These are phyloP conservation scores for Cercospora sojina DNA, from an alignment of 2,329 filamentous ascomycete genomes.

Conservation along the genomic window DNA sequence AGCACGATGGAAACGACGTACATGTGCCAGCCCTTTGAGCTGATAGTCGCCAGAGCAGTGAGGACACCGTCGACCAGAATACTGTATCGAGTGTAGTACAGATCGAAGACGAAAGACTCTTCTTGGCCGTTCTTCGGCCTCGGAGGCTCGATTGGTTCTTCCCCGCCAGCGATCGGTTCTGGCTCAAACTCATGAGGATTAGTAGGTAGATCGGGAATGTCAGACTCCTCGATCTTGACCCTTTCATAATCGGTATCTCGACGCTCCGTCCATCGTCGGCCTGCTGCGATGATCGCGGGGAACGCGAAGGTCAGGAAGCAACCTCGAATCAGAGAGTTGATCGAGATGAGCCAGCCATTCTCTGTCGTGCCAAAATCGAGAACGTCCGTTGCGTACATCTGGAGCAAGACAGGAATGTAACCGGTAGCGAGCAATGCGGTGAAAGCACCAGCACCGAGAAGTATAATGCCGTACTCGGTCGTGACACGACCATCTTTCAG, in stretches of 20 bases:
- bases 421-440: slow-evolving; percentile 67
- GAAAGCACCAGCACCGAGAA: slow-evolving; percentile 66
- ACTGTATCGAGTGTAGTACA: slow-evolving; percentile 66
- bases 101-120: slow-evolving; percentile 60
- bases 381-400: slow-evolving; percentile 50
- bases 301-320: slow-evolving; percentile 48
- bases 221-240: slow-evolving; percentile 19
- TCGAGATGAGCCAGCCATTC: slow-evolving; percentile 49
- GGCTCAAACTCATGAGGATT: slow-evolving; percentile 39
- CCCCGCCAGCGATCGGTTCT: slow-evolving; percentile 38
- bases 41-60: slow-evolving; percentile 63
- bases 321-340: slow-evolving; percentile 48
- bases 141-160: slow-evolving; percentile 47
- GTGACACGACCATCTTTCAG: slow-evolving; percentile 52
- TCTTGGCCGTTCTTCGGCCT: slow-evolving; percentile 30
- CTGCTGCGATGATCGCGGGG: slow-evolving; percentile 45
- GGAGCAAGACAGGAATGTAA: slow-evolving; percentile 61
- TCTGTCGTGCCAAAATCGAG: slow-evolving; percentile 48
- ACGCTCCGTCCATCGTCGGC: slow-evolving; percentile 46
- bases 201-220: slow-evolving; percentile 30
- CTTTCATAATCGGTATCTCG: slow-evolving; percentile 33
- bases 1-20: slow-evolving; percentile 65
- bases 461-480: slow-evolving; percentile 61
- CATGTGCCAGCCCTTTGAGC: slow-evolving; percentile 65
- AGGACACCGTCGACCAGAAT: slow-evolving; percentile 64